Conservation (phyloP, 164 flowering plant species). For the Amborella trichopoda region DNA sequence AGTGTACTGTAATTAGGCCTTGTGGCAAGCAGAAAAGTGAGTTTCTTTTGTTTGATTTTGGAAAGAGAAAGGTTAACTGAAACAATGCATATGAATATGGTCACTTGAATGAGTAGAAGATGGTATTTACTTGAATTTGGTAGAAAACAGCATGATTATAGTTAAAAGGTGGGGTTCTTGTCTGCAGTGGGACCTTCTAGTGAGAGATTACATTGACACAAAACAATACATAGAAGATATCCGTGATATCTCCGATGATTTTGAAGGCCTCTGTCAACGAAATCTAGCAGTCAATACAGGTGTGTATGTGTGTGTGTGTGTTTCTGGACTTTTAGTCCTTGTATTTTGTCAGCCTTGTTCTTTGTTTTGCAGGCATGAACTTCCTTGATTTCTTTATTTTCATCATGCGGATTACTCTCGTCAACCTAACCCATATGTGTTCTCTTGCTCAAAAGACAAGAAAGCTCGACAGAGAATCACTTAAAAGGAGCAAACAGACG, state of each 20-base stretch:
- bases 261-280: slow-evolving; percentile 92
- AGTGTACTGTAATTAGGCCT: slow-evolving; percentile 19
- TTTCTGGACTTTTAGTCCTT: background rate
- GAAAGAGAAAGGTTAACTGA: too few species aligned
- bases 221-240: slow-evolving; percentile 83
- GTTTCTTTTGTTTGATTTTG: too few species aligned
- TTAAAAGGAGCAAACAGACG: too few species aligned
- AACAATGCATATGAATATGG: too few species aligned
- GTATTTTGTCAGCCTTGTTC: slow-evolving; percentile 4
- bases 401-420: slow-evolving; percentile 42
- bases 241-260: slow-evolving; percentile 84
- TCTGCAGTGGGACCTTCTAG: slow-evolving; percentile 73
- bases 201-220: slow-evolving; percentile 77
- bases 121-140: too few species aligned
- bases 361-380: slow-evolving; percentile 68
- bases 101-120: too few species aligned
- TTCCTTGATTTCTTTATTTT: slow-evolving; percentile 62
- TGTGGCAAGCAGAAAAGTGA: too few species aligned
- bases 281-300: slow-evolving; percentile 97
- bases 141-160: too few species aligned
- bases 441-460: slow-evolving; percentile 7
- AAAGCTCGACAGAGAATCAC: too few species aligned
- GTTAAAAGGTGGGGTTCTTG: too few species aligned
- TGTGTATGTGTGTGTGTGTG: slow-evolving; percentile 8
- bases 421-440: slow-evolving; percentile 40